Conservation (phyloP, 2,329 filamentous ascomycete genomes). For the Trichoderma sp. region DNA sequence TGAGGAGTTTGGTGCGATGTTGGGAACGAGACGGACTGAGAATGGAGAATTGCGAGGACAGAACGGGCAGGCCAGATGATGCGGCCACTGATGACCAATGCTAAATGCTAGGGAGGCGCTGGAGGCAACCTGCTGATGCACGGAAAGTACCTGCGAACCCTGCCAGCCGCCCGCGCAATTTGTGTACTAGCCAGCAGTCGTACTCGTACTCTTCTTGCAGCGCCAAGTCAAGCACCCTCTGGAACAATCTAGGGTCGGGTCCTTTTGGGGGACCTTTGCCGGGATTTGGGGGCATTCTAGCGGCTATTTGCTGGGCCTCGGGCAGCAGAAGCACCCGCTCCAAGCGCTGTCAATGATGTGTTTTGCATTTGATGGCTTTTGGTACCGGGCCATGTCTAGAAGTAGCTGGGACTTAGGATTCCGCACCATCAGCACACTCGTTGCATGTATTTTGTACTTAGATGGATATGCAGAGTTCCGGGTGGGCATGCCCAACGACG, state of each 20-base stretch:
- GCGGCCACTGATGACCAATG: conserved; percentile 19
- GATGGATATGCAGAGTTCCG: not conserved
- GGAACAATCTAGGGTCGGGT: conserved; percentile 18
- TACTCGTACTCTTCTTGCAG: not conserved
- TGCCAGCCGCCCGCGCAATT: not conserved
- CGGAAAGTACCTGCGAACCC: not conserved
- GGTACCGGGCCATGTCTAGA: not conserved
- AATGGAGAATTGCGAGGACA: not conserved
- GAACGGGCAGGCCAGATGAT: conserved; percentile 6
- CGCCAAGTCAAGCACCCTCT: not conserved
- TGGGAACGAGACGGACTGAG: conserved; percentile 6
- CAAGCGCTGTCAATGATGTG: conserved; percentile 6
- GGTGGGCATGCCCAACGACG: fast-evolving
- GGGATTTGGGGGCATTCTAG: not conserved
- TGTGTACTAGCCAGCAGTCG: not conserved
- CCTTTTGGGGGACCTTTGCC: not conserved
- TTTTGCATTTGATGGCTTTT: conserved; percentile 1
- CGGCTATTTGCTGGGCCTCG: not conserved
- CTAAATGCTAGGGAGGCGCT: conserved; percentile 9
- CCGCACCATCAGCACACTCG: no score
- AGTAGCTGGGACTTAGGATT: not conserved
- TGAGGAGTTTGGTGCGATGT: not conserved
- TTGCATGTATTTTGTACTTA: not conserved
- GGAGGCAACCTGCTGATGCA: conserved; percentile 16
- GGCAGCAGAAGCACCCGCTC: not conserved